Conservation (phyloP, 345 rosid genomes). For the Gossypium mustelinum region DNA sequence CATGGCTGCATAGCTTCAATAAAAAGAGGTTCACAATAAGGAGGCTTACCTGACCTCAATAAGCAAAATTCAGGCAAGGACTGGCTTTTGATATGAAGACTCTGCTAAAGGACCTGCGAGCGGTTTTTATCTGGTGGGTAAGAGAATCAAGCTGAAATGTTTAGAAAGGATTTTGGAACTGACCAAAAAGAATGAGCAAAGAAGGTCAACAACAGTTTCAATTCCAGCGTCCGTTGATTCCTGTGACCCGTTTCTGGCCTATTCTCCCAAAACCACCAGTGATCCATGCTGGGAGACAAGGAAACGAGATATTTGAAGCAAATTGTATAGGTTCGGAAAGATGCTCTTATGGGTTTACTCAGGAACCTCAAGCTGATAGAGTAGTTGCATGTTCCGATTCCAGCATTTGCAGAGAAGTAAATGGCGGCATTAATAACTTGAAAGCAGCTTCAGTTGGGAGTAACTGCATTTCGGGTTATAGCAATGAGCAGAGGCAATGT, state of each 20-base stretch:
- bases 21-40: slow-evolving; percentile 11
- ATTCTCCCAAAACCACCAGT: slow-evolving; percentile 25
- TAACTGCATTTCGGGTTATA: background rate
- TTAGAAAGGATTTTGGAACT: background rate
- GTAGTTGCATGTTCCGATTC: slow-evolving; percentile 8
- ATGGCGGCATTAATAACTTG: background rate
- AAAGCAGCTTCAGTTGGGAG: background rate
- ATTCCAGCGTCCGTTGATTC: slow-evolving; percentile 41
- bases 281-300: slow-evolving; percentile 28
- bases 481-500: slow-evolving; percentile 17
- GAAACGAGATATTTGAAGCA: slow-evolving; percentile 20
- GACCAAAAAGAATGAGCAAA: slow-evolving; percentile 25
- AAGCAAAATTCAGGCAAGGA: background rate
- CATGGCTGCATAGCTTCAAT: slow-evolving; percentile 1
- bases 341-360: slow-evolving; percentile 27
- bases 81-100: background rate
- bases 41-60: slow-evolving; percentile 9
- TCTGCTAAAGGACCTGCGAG: background rate
- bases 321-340: slow-evolving; percentile 26
- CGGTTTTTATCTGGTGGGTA: background rate
- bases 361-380: slow-evolving; percentile 16
- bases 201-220: slow-evolving; percentile 24
- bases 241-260: slow-evolving; percentile 42
- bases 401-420: background rate
- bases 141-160: background rate